Percentiles rank a stretch among this genome's conserved stretches.
These are phyloP conservation scores for Carpinus viminea DNA, from an alignment of 306 rosid species.

Conservation along the genomic window DNA sequence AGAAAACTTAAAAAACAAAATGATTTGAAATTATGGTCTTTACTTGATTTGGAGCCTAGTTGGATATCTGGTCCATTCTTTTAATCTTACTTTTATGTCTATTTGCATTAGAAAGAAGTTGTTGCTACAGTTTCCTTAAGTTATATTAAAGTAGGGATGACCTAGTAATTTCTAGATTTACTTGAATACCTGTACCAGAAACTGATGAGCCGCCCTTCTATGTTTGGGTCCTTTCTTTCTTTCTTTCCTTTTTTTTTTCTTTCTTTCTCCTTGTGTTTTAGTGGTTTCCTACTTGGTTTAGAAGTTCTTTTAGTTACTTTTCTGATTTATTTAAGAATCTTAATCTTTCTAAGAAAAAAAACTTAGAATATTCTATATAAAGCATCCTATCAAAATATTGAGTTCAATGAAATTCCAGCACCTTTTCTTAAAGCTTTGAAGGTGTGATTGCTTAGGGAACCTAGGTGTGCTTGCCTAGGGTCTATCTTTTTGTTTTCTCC, in stretches of 20 bases:
- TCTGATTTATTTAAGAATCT: background rate
- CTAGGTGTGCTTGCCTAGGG: background rate
- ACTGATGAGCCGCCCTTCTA: background rate
- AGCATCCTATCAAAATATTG: background rate
- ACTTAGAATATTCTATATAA: background rate
- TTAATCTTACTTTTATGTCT: background rate
- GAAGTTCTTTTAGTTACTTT: background rate
- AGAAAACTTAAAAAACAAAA: background rate
- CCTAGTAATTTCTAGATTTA: background rate
- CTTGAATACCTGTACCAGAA: background rate
- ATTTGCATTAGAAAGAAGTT: background rate
- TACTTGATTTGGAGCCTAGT: background rate
- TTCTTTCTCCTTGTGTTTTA: background rate
- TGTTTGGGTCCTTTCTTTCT: background rate
- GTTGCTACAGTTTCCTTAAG: background rate
- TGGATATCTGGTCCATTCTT: background rate
- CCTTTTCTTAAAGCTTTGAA: background rate
- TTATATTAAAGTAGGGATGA: background rate
- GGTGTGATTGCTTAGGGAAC: conserved; percentile 6
- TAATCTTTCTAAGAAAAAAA: background rate
- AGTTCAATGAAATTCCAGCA: background rate
- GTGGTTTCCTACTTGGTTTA: background rate
- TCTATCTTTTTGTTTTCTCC: background rate
- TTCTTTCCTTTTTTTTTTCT: too few relatives aligned
- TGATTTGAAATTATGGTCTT: background rate